Conservation (phyloP, 345 rosid genomes). For the Eucalyptus leucophloia region DNA sequence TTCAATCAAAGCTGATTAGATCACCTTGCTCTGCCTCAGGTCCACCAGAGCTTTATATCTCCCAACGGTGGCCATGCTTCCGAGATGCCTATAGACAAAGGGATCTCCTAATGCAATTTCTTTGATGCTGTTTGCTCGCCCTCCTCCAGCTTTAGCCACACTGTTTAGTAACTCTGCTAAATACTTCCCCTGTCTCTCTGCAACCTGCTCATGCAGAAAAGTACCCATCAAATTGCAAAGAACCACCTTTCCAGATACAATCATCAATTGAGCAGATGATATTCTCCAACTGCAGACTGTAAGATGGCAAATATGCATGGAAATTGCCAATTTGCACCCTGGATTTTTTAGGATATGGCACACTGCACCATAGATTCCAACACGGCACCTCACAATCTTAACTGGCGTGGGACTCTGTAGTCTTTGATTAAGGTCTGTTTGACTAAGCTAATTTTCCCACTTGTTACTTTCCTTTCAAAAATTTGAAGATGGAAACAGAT, state of each 20-base stretch:
- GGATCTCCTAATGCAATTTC: conserved; percentile 54
- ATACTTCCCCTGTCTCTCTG: conserved; percentile 92
- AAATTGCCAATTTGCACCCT: background rate
- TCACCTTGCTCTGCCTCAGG: conserved; percentile 89
- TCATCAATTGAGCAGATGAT: background rate
- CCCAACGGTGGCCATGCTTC: conserved; percentile 96
- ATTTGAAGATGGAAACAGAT: background rate
- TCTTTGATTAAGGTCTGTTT: background rate
- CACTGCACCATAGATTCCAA: background rate
- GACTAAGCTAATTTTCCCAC: background rate
- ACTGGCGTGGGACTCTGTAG: background rate
- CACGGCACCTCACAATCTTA: background rate
- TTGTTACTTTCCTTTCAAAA: background rate
- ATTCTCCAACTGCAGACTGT: background rate
- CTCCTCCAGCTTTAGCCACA: conserved; percentile 68
- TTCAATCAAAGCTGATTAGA: background rate
- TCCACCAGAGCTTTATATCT: conserved; percentile 91
- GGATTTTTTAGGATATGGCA: background rate
- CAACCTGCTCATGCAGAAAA: conserved; percentile 43
- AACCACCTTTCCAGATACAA: background rate
- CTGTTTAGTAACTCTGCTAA: conserved; percentile 42
- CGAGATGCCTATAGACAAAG: conserved; percentile 85
- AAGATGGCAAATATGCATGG: background rate
- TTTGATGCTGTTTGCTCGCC: conserved; percentile 44
- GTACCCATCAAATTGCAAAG: background rate